Base-by-base conservation (phyloP, 176 grass and related monocot genomes). In the Melocanna baccifera region DNA sequence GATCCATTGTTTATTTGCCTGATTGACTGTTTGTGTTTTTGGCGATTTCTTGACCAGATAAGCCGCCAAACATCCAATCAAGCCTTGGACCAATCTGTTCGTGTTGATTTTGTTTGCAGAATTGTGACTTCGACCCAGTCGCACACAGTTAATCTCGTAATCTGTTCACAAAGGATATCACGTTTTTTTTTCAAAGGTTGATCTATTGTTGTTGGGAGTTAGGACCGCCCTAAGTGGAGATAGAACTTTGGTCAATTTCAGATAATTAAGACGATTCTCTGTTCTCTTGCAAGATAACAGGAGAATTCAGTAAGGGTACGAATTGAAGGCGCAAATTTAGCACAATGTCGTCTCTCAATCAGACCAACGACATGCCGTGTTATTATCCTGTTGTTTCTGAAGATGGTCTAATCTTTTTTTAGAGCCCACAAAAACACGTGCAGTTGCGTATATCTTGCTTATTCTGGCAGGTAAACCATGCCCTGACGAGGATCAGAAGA, bases 121-220 rank as follows among this genome's bases (percentile, higher is more conserved):
- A 11, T 22, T 57, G 65, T 69, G 83, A 65, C 63, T 77, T 89
- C 77, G 88, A 82, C 77, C 43, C 6, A 55, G 20, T 30, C 25
- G 51, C 46, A 25, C 59, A 7, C 12, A 20, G 41, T 22, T n/a
- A 47, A 72, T 62, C 28, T 52, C 9, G 1, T 70, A 10, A 15
- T 64, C 40, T 51, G 39, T 73, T 74, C 18, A 11, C 32, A 36
- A 59, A 53, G 5, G 46, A 55, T 79, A 22, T 77, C 45, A 6
- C 20, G 7, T 56, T n/a, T 9, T 25, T 57, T 57, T 22, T 59
- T 25, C 6, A 8, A 57, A 61, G 59, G 12, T 62, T 29, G 59
- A 62, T 29, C 5, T 62, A 28, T 26, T 28, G 7, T 41, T 18
- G 12, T 2, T 50, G 48, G 16, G 48, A 19, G 62, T 20, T 69